Evolutionary conservation across 2,329 filamentous ascomycete species (phyloP).

Genomic region (Penicillium brasilianum): DNA sequence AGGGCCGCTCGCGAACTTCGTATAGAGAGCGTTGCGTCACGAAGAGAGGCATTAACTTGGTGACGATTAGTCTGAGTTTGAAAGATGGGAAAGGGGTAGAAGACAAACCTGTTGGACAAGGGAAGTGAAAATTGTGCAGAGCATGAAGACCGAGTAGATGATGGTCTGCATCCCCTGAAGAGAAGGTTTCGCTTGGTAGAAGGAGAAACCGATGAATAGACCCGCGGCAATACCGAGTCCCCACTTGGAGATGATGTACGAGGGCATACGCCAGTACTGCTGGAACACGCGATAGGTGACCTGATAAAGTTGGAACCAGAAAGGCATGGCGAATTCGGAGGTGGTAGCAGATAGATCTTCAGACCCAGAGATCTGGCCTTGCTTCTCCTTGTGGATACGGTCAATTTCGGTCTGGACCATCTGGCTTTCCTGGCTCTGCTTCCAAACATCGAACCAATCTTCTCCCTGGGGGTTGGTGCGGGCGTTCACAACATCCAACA

Average conservation of each 20-base stretch:
- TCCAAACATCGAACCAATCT: slow-evolving; percentile 68
- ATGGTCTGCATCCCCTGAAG: slow-evolving; percentile 82
- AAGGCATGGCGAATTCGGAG: slow-evolving; percentile 77
- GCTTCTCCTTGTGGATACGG: slow-evolving; percentile 57
- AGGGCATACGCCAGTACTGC: slow-evolving; percentile 86
- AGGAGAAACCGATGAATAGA: slow-evolving; percentile 82
- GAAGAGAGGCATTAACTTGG: slow-evolving; percentile 75
- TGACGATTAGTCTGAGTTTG: slow-evolving; percentile 37
- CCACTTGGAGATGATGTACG: slow-evolving; percentile 82
- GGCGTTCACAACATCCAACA: slow-evolving; percentile 64
- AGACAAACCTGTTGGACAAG: slow-evolving; percentile 40
- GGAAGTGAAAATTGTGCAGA: slow-evolving; percentile 70
- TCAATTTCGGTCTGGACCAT: slow-evolving; percentile 63
- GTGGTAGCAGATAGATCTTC: slow-evolving; percentile 55
- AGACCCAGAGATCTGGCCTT: slow-evolving; percentile 33
- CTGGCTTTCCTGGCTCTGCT: slow-evolving; percentile 59
- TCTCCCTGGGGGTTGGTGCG: slow-evolving; percentile 35
- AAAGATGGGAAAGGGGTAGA: slow-evolving; percentile 65
- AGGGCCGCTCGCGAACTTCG: slow-evolving; percentile 82
- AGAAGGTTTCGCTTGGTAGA: slow-evolving; percentile 72
- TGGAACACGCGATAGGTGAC: slow-evolving; percentile 78
- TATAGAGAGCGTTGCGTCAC: slow-evolving; percentile 80
- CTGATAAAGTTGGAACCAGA: slow-evolving; percentile 66
- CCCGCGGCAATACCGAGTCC: slow-evolving; percentile 65
- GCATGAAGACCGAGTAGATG: slow-evolving; percentile 83